These are phyloP conservation scores for Blastomyces parvus DNA, from an alignment of 2,329 filamentous ascomycete genomes.

Conservation along the genomic window DNA sequence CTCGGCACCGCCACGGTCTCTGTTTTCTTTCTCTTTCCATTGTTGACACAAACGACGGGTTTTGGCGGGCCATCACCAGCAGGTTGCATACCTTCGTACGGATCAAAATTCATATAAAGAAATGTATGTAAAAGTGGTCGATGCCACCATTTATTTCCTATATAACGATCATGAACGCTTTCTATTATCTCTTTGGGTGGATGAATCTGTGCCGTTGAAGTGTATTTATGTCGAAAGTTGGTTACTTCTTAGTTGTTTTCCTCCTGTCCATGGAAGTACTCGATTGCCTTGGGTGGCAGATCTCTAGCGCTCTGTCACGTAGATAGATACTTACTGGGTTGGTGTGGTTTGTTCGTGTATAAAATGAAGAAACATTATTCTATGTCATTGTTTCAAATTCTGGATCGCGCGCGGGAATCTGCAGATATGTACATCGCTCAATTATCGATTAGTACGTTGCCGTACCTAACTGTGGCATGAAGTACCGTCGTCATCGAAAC, in stretches of 20 bases:
- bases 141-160: neutral
- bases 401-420: neutral
- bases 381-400: neutral
- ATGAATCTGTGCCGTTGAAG: neutral
- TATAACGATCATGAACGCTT: neutral
- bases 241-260: neutral
- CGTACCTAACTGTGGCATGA: neutral
- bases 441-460: neutral
- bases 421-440: neutral
- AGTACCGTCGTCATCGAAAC: conserved; percentile 49
- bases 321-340: neutral
- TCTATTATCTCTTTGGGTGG: neutral
- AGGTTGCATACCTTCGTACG: neutral
- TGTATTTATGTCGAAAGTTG: neutral
- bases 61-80: neutral
- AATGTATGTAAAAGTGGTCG: neutral
- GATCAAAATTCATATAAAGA: neutral
- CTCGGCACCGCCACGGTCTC: neutral
- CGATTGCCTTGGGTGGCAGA: neutral
- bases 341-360: neutral
- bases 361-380: neutral
- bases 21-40: neutral
- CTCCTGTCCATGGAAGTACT: neutral
- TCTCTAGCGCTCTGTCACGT: neutral
- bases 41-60: neutral